Evolutionary conservation across 192 early-diverging fungal genomes (phyloP).

Genomic region (Ambispora gerdemannii): DNA sequence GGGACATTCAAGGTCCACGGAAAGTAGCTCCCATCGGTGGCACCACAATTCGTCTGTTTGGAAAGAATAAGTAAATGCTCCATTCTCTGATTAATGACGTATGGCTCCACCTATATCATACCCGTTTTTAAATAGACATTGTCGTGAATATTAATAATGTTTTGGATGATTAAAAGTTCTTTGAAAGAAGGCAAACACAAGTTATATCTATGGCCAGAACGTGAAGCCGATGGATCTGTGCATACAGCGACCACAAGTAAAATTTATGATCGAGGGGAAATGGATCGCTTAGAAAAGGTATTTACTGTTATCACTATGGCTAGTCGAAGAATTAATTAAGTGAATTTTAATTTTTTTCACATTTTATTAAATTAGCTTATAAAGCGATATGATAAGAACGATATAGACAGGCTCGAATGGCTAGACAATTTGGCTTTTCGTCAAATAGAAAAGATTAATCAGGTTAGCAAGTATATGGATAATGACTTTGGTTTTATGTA

Average conservation of each 20-base stretch:
- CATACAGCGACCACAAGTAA: constrained; percentile 56
- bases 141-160: too few relatives aligned
- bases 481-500: too few relatives aligned
- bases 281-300: constrained; percentile 86
- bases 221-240: constrained; percentile 61
- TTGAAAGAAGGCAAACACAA: constrained; percentile 84
- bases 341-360: background rate
- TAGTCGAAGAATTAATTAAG: constrained; percentile 5
- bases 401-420: constrained; percentile 86
- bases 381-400: constrained; percentile 83
- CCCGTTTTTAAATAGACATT: too few relatives aligned
- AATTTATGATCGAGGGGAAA: constrained; percentile 54
- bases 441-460: constrained; percentile 80
- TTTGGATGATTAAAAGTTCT: too few relatives aligned
- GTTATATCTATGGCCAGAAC: constrained; percentile 62
- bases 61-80: constrained; percentile 61
- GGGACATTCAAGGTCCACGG: constrained; percentile 74
- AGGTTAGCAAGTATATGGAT: constrained; percentile 52
- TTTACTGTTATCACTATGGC: too few relatives aligned
- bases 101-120: too few relatives aligned
- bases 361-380: constrained; percentile 47
- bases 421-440: constrained; percentile 87
- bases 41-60: constrained; percentile 78
- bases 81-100: too few relatives aligned
- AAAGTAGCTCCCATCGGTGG: constrained; percentile 72